These are phyloP conservation scores for Colletotrichum navitas DNA, from an alignment of 2,329 filamentous ascomycete genomes.

Conservation along the genomic window DNA sequence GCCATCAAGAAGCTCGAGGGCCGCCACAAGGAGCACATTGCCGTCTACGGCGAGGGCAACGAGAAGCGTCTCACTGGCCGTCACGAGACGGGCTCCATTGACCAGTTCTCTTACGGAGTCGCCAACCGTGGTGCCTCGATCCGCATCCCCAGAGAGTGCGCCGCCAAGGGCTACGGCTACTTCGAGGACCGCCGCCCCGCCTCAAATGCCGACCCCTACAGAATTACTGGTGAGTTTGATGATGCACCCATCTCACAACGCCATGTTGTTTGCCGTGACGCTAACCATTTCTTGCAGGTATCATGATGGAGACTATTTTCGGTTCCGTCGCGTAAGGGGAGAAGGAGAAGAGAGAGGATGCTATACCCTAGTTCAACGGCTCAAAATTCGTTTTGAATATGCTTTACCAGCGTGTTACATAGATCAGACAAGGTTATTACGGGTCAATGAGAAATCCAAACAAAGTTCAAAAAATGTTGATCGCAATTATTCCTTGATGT, in stretches of 20 bases:
- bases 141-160: constrained; percentile 88
- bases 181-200: constrained; percentile 89
- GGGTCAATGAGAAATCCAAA: constrained; percentile 38
- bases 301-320: constrained; percentile 43
- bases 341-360: constrained; percentile 22
- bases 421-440: constrained; percentile 41
- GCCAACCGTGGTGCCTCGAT: constrained; percentile 96
- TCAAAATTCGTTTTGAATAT: constrained; percentile 35
- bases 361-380: constrained; percentile 41
- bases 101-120: constrained; percentile 93
- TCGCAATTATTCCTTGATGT: background rate
- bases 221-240: constrained; percentile 39
- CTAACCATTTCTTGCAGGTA: constrained; percentile 21
- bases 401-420: constrained; percentile 42
- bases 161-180: constrained; percentile 92
- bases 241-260: background rate
- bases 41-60: constrained; percentile 96
- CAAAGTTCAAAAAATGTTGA: constrained; percentile 17
- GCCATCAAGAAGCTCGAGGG: constrained; percentile 86
- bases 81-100: constrained; percentile 94
- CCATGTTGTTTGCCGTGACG: background rate
- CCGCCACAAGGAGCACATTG: constrained; percentile 86
- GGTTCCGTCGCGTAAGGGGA: constrained; percentile 40
- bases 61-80: constrained; percentile 91
- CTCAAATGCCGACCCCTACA: constrained; percentile 64